Evolutionary conservation across 495 filamentous ascomycete species (phyloP).

Genomic region (Pyronema omphalodes): DNA sequence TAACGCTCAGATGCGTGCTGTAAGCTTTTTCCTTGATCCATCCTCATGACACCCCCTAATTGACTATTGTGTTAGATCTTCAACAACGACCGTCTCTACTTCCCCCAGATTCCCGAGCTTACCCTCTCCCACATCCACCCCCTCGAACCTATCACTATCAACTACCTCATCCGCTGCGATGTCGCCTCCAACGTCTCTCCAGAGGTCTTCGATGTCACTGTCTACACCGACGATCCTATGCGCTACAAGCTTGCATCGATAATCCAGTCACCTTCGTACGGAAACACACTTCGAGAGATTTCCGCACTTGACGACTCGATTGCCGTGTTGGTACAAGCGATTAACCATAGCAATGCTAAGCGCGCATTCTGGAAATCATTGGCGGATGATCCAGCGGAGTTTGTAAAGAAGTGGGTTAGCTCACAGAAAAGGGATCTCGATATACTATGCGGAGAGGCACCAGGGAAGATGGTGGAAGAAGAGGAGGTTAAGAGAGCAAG

Average conservation of each 20-base stretch:
- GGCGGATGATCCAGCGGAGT: conserved; percentile 60
- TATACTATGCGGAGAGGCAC: conserved; percentile 66
- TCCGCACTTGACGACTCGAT: conserved; percentile 62
- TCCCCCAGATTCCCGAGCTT: conserved; percentile 69
- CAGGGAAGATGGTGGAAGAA: conserved; percentile 45
- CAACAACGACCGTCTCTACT: conserved; percentile 55
- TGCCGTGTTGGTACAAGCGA: conserved; percentile 55
- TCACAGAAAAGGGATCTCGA: conserved; percentile 82
- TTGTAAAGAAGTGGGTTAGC: conserved; percentile 66
- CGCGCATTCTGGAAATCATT: conserved; percentile 64
- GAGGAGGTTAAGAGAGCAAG: conserved; percentile 37
- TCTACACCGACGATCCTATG: conserved; percentile 69
- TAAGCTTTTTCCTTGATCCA: conserved; percentile 28
- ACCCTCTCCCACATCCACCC: conserved; percentile 56
- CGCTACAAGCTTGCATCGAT: conserved; percentile 47
- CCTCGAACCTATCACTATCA: conserved; percentile 64
- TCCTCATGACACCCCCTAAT: conserved; percentile 7
- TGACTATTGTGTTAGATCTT: conserved; percentile 51
- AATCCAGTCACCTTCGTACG: conserved; percentile 36
- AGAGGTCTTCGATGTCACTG: conserved; percentile 76
- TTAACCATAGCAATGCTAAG: conserved; percentile 63
- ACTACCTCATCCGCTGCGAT: conserved; percentile 89
- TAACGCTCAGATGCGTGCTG: conserved; percentile 59
- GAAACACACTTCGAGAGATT: conserved; percentile 49
- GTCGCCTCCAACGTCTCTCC: conserved; percentile 54